These are phyloP conservation scores for Pestalotiopsis sp. DNA, from an alignment of 2,329 filamentous ascomycete genomes.

Conservation along the genomic window DNA sequence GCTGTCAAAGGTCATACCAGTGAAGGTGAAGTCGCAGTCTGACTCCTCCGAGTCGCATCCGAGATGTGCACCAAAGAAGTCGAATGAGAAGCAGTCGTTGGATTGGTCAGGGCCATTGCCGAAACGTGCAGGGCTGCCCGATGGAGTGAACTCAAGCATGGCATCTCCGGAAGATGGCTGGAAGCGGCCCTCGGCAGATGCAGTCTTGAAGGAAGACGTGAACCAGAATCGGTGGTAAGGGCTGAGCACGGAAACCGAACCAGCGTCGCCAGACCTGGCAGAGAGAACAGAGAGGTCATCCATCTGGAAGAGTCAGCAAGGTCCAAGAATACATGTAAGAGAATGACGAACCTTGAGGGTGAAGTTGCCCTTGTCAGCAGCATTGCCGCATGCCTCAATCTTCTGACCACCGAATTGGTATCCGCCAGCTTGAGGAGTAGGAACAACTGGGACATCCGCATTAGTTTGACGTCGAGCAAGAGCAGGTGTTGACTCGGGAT, in stretches of 20 bases:
- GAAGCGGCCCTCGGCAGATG: constrained; percentile 20
- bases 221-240: constrained; percentile 34
- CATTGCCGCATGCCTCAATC: constrained; percentile 22
- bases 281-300: constrained; percentile 25
- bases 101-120: constrained; percentile 25
- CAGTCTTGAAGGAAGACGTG: constrained; percentile 25
- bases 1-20: constrained; percentile 25
- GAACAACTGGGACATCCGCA: constrained; percentile 4
- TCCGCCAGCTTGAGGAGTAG: constrained; percentile 1
- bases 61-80: constrained; percentile 26
- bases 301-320: constrained; percentile 21
- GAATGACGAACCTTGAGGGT: constrained; percentile 28
- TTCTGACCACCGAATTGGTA: constrained; percentile 4
- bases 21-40: constrained; percentile 30
- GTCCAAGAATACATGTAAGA: neutral
- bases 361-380: constrained; percentile 26
- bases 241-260: constrained; percentile 25
- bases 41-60: constrained; percentile 27
- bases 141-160: constrained; percentile 29
- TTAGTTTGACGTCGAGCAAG: neutral
- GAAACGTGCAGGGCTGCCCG: constrained; percentile 18
- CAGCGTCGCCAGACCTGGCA: constrained; percentile 15
- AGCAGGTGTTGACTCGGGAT: neutral
- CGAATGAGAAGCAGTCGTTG: constrained; percentile 27
- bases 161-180: constrained; percentile 29